Conservation (phyloP, 345 rosid genomes). For the Sisymbrium altissimum region DNA sequence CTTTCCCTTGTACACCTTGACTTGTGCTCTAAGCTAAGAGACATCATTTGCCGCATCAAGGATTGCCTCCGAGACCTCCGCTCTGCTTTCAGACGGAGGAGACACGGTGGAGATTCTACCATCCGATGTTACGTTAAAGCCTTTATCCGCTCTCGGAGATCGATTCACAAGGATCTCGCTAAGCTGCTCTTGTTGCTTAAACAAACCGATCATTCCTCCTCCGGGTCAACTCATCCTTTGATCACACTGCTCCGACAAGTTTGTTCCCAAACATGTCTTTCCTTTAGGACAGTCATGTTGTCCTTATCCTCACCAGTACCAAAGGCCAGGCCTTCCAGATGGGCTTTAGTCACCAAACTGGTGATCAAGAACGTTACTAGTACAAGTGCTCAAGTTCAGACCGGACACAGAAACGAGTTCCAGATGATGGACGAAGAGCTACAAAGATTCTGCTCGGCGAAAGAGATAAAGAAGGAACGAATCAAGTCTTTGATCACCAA, state of each 20-base stretch:
- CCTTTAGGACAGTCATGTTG: constrained; percentile 36
- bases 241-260: constrained; percentile 36
- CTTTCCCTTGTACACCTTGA: constrained; percentile 39
- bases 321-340: constrained; percentile 35
- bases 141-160: constrained; percentile 30
- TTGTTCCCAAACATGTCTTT: constrained; percentile 31
- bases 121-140: constrained; percentile 30
- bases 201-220: constrained; percentile 11
- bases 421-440: constrained; percentile 48
- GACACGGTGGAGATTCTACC: constrained; percentile 37
- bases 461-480: constrained; percentile 29
- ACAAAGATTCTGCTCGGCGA: constrained; percentile 17
- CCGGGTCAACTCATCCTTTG: constrained; percentile 17
- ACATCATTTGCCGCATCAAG: constrained; percentile 38
- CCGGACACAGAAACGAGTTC: constrained; percentile 33
- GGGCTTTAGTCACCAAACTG: constrained; percentile 32
- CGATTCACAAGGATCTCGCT: constrained; percentile 15
- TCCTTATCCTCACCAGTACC: constrained; percentile 36
- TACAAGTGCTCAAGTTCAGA: neutral
- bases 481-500: constrained; percentile 30
- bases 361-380: constrained; percentile 23
- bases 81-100: constrained; percentile 58
- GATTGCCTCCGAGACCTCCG: constrained; percentile 46
- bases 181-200: constrained; percentile 29
- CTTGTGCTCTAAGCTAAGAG: constrained; percentile 53